Evolutionary conservation across 768 basidiomycete genomes (phyloP).

Genomic region (Auriscalpium microsporum): DNA sequence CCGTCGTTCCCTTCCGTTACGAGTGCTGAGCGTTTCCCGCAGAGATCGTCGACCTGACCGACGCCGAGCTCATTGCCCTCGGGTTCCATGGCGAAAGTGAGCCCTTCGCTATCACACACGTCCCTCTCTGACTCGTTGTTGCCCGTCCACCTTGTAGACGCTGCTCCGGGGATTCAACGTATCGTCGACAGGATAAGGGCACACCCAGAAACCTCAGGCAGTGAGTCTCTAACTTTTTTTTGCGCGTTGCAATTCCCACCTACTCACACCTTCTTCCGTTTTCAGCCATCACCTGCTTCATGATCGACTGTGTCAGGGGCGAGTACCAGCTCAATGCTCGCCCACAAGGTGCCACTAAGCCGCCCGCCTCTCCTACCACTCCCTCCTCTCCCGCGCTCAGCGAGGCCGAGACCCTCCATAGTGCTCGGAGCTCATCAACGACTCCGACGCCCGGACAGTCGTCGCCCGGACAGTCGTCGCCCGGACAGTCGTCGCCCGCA

Average conservation of each 20-base stretch:
- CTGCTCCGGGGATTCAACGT: conserved; percentile 4
- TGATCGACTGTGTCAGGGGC: conserved; percentile 20
- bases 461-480: conserved; percentile 2
- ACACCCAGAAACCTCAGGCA: conserved; percentile 14
- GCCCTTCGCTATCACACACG: conserved; percentile 11
- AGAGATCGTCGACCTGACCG: conserved; percentile 21
- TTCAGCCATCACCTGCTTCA: conserved; percentile 24
- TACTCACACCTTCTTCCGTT: conserved; percentile 15
- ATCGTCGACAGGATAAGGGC: conserved; percentile 19
- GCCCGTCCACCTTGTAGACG: conserved; percentile 19
- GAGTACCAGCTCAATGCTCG: neutral
- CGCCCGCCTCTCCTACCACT: neutral
- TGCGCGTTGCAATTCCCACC: conserved; percentile 20
- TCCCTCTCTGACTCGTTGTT: conserved; percentile 14
- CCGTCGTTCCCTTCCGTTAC: conserved; percentile 21
- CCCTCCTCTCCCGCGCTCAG: conserved; percentile 4
- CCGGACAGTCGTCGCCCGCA: conserved; percentile 11
- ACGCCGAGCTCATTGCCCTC: conserved; percentile 11
- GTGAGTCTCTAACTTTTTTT: conserved; percentile 14
- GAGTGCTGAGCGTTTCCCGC: conserved; percentile 21
- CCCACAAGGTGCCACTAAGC: conserved; percentile 5
- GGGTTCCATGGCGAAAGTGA: conserved; percentile 16
- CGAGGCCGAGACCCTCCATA: conserved; percentile 6
- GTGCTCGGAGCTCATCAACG: conserved; percentile 1
- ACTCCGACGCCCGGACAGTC: conserved; percentile 9